Evolutionary conservation across 2,329 filamentous ascomycete species (phyloP), one percentile per base, ranked within the genome.

Genomic region (Arthrobotrys pseudoclavata): DNA sequence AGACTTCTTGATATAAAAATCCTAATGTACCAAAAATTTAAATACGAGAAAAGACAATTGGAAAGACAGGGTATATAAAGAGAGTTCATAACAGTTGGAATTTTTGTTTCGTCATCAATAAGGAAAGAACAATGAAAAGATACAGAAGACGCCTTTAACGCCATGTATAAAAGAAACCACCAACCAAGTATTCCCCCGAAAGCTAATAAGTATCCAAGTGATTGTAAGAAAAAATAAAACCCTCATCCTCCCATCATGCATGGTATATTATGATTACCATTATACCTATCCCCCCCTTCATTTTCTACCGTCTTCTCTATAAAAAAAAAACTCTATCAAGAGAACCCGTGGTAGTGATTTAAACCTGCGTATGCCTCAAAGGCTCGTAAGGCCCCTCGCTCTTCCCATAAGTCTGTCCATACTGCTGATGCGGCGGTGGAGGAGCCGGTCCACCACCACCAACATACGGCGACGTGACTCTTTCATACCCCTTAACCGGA

Each of bases 391-490:
- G 74, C 12, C 64, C 80, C 24, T 61, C 62, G 34, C n/a, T 24
- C 18, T 79, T 77, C 9, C 68, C 64, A 34, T 71, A 74, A 6
- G 57, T 63, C 52, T 68, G 63, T 45, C 68, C 68, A 45, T 48
- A 50, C 34, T 57, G 48, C 69, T 64, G 68, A 55, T 63, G 67
- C 61, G 62, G 76, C 55, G 48, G 78, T 66, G 70, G 60, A 48
- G 66, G 67, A 24, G 74, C 67, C 4, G 67, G 74, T 10, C 67
- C 67, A 15, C 67, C 67, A 31, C 64, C 50, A n/a, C 74, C 74
- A n/a, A 77, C 40, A 52, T 81, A 81, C 1, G 81, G 81, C 18
- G 79, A 42, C 1, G 80, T 50, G 61, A 81, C 79, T 53, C 81
- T 80, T 69, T 81, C 79, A 53, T 81, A 81, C 12, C 71, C 57